phyloP scores from a whole-genome alignment of 345 rosid species.

The Arabis hirsuta region DNA sequence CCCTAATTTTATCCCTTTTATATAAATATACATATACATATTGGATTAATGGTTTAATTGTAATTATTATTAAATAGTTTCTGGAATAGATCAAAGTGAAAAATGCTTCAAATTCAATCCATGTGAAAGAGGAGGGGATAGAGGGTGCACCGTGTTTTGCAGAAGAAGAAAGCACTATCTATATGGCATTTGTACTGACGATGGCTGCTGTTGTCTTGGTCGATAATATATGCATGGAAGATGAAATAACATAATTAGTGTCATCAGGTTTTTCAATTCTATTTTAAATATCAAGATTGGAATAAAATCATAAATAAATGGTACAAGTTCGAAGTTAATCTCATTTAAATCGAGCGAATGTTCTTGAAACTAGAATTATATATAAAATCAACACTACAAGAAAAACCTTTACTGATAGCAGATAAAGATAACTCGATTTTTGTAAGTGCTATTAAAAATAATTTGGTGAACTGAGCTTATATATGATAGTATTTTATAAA shows the following conservation, averaged over 20 bases:
- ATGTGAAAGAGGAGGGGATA: constrained; percentile 8
- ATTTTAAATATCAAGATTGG: no score
- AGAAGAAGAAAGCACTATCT: background rate
- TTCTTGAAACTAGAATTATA: no score
- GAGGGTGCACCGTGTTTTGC: constrained; percentile 2
- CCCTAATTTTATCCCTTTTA: background rate
- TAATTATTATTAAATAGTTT: background rate
- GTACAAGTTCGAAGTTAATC: no score
- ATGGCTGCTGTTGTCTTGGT: constrained; percentile 10
- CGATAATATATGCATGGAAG: background rate
- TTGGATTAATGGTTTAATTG: background rate
- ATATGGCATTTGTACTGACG: background rate
- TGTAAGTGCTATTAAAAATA: no score
- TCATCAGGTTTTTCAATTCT: no score
- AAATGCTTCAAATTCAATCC: constrained; percentile 10
- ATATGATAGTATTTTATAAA: no score
- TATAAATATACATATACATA: background rate
- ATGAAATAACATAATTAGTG: background rate
- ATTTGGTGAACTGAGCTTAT: no score
- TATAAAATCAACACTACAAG: no score
- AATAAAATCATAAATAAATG: no score
- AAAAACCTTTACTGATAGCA: no score
- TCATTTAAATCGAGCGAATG: no score
- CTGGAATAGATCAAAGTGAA: background rate
- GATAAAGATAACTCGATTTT: no score